These are phyloP conservation scores for Vigna radiata DNA, from an alignment of 306 rosid genomes.

Conservation along the genomic window DNA sequence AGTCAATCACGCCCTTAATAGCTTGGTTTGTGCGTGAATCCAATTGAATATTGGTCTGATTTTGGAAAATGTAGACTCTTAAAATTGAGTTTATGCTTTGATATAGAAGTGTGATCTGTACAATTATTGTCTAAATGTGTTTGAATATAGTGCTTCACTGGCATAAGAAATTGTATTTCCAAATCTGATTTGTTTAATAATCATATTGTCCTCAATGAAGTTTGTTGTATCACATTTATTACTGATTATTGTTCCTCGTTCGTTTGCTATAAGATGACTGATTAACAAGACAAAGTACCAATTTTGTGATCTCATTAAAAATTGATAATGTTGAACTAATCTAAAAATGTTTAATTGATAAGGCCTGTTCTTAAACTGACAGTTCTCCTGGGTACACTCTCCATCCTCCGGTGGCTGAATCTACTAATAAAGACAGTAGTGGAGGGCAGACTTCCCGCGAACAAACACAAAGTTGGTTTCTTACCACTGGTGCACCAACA, in stretches of 20 bases:
- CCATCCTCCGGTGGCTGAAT: slow-evolving; percentile 55
- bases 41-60: neutral
- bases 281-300: slow-evolving; percentile 14
- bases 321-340: slow-evolving; percentile 33
- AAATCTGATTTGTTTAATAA: slow-evolving; percentile 12
- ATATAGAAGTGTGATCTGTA: neutral
- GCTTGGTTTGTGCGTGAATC: slow-evolving; percentile 7
- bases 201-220: slow-evolving; percentile 3
- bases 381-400: slow-evolving; percentile 73
- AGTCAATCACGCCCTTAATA: neutral
- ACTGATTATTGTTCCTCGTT: neutral
- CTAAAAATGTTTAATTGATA: slow-evolving; percentile 14
- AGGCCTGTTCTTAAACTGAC: slow-evolving; percentile 34
- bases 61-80: neutral
- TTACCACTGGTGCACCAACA: slow-evolving; percentile 59
- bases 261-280: slow-evolving; percentile 15
- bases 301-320: slow-evolving; percentile 14
- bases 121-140: slow-evolving; percentile 22
- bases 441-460: slow-evolving; percentile 58
- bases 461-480: slow-evolving; percentile 54
- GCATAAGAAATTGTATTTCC: neutral
- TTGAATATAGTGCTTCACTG: neutral
- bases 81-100: slow-evolving; percentile 6
- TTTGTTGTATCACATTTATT: slow-evolving; percentile 22
- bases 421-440: slow-evolving; percentile 46